Evolutionary conservation across 495 filamentous ascomycete species (phyloP).

Genomic region (Penicillium daleae): DNA sequence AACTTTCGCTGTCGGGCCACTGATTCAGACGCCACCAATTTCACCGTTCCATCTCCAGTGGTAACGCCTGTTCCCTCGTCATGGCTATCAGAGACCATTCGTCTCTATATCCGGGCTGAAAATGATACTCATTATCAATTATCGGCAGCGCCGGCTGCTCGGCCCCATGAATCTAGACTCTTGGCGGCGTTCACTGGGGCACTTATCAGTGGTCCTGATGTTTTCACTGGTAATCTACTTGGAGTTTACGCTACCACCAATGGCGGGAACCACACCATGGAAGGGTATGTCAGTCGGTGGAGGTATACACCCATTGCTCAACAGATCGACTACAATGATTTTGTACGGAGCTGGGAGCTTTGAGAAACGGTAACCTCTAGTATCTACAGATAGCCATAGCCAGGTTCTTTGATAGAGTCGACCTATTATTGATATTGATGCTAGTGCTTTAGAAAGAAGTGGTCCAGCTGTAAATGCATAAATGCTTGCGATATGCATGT

Average conservation of each 20-base stretch:
- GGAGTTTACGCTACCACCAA: conserved; percentile 31
- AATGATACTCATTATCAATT: conserved; percentile 26
- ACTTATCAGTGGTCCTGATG: conserved; percentile 23
- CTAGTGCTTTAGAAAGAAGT: not conserved
- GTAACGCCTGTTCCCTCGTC: conserved; percentile 7
- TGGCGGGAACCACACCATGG: conserved; percentile 11
- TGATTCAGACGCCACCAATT: conserved; percentile 7
- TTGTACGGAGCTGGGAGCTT: not conserved
- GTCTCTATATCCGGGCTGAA: conserved; percentile 17
- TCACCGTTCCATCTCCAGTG: conserved; percentile 9
- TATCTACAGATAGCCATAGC: not conserved
- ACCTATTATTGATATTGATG: not conserved
- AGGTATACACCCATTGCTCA: conserved; percentile 5
- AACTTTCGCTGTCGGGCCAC: conserved; percentile 4
- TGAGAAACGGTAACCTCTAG: not conserved
- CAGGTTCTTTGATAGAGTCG: not conserved
- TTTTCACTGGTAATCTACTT: conserved; percentile 25
- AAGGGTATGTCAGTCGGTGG: conserved; percentile 8
- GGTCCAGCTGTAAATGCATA: not conserved
- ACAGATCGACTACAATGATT: not conserved
- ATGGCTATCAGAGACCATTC: conserved; percentile 9
- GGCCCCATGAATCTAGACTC: not conserved
- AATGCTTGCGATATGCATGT: not conserved
- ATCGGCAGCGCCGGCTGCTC: conserved; percentile 11
- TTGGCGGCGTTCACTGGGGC: conserved; percentile 7